Base-by-base conservation (phyloP, 1,284 basidiomycete genomes). In the Microbotryum intermedium region DNA sequence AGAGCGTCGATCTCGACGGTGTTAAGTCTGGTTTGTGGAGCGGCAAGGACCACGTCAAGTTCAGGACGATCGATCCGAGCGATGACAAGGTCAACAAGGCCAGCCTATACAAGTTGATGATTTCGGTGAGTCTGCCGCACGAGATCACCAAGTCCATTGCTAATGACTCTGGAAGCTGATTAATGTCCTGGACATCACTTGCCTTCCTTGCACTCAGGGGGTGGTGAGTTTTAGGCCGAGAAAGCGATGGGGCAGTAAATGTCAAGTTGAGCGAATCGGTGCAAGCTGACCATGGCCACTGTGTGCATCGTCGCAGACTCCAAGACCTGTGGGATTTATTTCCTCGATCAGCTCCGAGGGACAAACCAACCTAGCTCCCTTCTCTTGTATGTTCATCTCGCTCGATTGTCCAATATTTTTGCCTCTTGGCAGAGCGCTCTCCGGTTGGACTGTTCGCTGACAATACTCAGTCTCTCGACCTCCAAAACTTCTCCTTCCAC, bases 281-380 rank as follows among this genome's bases (percentile, higher is more conserved):
- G 34, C 11, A 2, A 16, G 34, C 50, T 20, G 11, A 58, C 50
- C 50, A 18, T 23, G 7, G 4, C 21, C 7, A 9, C 21, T 34
- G 30, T 34, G 21, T 39, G 25, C 21, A 6, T 28, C 51, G 21
- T 9, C 3, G 42, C 53, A 75, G 72, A 73, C 74, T 0, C 87
- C 86, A 16, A 80, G 87, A 46, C 87, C 87, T 3, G 82, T 88
- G 60, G 86, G 84, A 0, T 82, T 89, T 63, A 81, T 88, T 20
- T 87, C 86, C 6, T 82, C 84, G 13, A 61, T 85, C 21, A 80
- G 81, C 16, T 67, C 72, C 2, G 74, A 80, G 50, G 85, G 85
- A 1, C 73, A 77, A 1, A 77, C 79, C 50, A 89, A 88, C 73
- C 79, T 88, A 43, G 82, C 84, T 16, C 83, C 83, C 1, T 84